phyloP scores from a whole-genome alignment of 2,329 filamentous ascomycete genomes.

The Aureobasidium mangrovei region DNA sequence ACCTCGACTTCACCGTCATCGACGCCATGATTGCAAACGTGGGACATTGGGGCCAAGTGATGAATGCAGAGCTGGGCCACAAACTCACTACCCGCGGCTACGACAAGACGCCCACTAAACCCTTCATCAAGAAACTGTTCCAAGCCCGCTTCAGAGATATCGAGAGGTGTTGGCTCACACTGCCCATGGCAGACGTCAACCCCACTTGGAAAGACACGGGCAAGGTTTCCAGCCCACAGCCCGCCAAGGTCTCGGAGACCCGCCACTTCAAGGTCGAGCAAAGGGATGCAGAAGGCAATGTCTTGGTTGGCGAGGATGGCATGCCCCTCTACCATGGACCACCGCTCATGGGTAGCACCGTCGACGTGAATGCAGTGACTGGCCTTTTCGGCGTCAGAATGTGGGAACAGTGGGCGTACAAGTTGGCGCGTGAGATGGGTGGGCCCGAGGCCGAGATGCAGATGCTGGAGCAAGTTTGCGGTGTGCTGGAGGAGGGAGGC shows the following conservation, averaged over 20 bases:
- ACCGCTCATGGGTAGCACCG: conserved; percentile 27
- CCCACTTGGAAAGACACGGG: conserved; percentile 30
- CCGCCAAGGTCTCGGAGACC: background rate
- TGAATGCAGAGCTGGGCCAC: conserved; percentile 87
- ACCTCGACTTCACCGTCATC: conserved; percentile 81
- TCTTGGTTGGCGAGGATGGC: conserved; percentile 24
- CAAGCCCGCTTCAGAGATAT: conserved; percentile 70
- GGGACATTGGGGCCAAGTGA: conserved; percentile 60
- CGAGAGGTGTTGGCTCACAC: conserved; percentile 78
- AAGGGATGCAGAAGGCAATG: conserved; percentile 22
- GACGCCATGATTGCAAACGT: conserved; percentile 86
- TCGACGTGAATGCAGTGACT: conserved; percentile 46
- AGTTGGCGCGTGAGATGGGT: conserved; percentile 77
- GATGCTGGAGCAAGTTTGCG: conserved; percentile 47
- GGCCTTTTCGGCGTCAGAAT: conserved; percentile 79
- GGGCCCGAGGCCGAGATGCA: conserved; percentile 42
- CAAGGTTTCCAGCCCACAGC: conserved; percentile 14
- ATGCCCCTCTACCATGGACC: conserved; percentile 24
- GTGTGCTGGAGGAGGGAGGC: conserved; percentile 52
- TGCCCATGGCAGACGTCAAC: conserved; percentile 59
- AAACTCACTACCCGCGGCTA: conserved; percentile 83
- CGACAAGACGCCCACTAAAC: conserved; percentile 73
- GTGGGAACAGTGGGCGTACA: conserved; percentile 95
- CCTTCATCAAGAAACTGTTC: conserved; percentile 65
- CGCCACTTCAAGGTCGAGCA: conserved; percentile 11